Percentiles rank a stretch among this genome's conserved stretches.
These are phyloP conservation scores for Aspergillus incahuasiensis DNA, from an alignment of 495 filamentous ascomycete species.

Conservation along the genomic window DNA sequence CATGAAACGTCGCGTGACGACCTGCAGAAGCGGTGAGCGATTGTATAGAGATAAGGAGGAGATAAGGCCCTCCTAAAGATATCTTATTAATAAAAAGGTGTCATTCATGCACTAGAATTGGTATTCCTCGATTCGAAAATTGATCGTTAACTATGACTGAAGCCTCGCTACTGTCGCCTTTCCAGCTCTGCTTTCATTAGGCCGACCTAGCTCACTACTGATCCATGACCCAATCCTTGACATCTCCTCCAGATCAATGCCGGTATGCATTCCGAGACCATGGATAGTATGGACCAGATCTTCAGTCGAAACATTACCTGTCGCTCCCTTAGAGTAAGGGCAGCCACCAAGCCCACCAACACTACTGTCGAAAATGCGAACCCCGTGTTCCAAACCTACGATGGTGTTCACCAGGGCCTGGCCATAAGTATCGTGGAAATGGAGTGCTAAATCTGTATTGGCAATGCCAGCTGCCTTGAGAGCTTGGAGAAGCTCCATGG, in stretches of 20 bases:
- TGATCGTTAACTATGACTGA: conserved; percentile 1
- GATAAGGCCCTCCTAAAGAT: no score
- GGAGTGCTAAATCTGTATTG: conserved; percentile 78
- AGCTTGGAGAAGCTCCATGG: conserved; percentile 62
- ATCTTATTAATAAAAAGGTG: no score
- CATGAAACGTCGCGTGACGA: background rate
- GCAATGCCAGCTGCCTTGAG: conserved; percentile 71
- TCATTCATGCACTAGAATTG: no score
- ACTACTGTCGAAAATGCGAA: conserved; percentile 83
- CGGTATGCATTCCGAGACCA: conserved; percentile 80
- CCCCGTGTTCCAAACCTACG: conserved; percentile 80
- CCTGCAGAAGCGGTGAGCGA: conserved; percentile 6
- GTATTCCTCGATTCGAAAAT: no score
- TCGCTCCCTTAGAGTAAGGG: conserved; percentile 89
- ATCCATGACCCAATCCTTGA: conserved; percentile 88
- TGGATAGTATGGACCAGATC: conserved; percentile 89
- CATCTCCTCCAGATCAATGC: conserved; percentile 79
- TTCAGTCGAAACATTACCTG: conserved; percentile 92
- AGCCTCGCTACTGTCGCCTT: conserved; percentile 66
- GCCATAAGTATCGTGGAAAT: conserved; percentile 97
- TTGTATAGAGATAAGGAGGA: background rate
- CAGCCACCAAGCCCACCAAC: conserved; percentile 92
- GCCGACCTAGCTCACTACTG: conserved; percentile 68
- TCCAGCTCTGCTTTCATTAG: conserved; percentile 71
- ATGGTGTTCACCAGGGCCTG: conserved; percentile 88